Percentiles rank a stretch among this genome's conserved stretches.
Conservation (phyloP, 169 alveolate species). For the Amoebophrya sp. region DNA sequence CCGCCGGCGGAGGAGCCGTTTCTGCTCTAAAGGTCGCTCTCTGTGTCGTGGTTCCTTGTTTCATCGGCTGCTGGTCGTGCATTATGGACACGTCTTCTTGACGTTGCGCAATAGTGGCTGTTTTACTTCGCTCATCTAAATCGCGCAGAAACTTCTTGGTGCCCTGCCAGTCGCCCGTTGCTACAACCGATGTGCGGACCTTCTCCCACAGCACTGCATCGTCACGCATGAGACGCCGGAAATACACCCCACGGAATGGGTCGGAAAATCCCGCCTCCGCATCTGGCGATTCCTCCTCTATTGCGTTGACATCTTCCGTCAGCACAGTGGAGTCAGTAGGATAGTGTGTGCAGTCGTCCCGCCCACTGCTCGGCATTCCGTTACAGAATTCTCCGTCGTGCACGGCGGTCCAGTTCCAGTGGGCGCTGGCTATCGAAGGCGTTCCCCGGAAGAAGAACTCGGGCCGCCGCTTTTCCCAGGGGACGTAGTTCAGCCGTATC, state of each 20-base stretch:
- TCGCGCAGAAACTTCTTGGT: background rate
- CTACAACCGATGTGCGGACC: background rate
- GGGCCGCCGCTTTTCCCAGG: background rate
- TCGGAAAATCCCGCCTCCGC: too few species aligned
- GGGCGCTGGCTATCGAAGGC: background rate
- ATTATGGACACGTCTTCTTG: too few species aligned
- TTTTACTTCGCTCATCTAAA: background rate
- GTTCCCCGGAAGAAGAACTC: background rate
- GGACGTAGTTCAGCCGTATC: background rate
- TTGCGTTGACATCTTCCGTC: background rate
- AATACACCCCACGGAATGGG: background rate
- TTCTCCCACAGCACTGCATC: background rate
- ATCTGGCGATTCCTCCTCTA: background rate
- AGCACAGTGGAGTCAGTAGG: too few species aligned
- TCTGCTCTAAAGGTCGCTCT: too few species aligned
- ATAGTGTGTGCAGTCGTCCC: too few species aligned
- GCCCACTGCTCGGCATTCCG: too few species aligned
- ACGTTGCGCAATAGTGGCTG: too few species aligned
- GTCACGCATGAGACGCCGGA: background rate
- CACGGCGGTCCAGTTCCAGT: background rate
- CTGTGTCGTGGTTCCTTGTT: too few species aligned
- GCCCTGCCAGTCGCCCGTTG: background rate
- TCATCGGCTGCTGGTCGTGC: too few species aligned
- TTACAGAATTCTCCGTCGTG: too few species aligned
- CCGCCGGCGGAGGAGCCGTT: too few species aligned